Base-by-base conservation (phyloP, 1,284 basidiomycete species). In the Phenoliferia sp. region DNA sequence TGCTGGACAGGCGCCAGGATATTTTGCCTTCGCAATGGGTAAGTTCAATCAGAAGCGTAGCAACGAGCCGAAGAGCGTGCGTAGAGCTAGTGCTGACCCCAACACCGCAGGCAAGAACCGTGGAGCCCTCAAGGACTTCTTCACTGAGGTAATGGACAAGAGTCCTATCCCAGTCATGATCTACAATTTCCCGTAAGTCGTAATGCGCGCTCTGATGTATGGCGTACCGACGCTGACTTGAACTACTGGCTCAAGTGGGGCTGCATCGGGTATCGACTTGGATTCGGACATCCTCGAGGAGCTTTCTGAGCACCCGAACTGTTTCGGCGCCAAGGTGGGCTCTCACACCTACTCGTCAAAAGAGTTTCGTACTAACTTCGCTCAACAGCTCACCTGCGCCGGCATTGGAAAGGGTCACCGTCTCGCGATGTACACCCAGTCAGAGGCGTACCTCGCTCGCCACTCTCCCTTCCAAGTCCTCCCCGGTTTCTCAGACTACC, bases 121-220 rank as follows among this genome's bases (percentile, higher is more conserved):
- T 56, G 80, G 82, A 16, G 81, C 82, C 5, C 78, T 84, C 73
- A 75, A 79, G 63, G 76, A 74, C 63, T 80, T 79, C 74, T 80
- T 79, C 70, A 67, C 62, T 17, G 74, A 90, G 85, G 89, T 94
- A n/a, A 89, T 92, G 39, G 88, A 91, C 76, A 84, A 83, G 2
- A 91, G 88, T 0, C 89, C 90, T 1, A 83, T 94, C 58, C 92
- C 91, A 0, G 86, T 88, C 55, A 88, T 94, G 88, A 84, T 94
- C 62, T 94, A 94, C 83, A 94, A 94, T 80, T 93, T 92, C 7
- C 7, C 50, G 50, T n/a, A 26, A 54, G 50, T 9, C 39, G 12
- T 44, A 22, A 44, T 44, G 39, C 39, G 12, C 22, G 22, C 39
- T 44, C 39, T 44, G 12, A 12, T 12, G 22, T 44, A 44, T 54